Conservation (phyloP, 257 asterid genomes). For the Eucommia ulmoides region DNA sequence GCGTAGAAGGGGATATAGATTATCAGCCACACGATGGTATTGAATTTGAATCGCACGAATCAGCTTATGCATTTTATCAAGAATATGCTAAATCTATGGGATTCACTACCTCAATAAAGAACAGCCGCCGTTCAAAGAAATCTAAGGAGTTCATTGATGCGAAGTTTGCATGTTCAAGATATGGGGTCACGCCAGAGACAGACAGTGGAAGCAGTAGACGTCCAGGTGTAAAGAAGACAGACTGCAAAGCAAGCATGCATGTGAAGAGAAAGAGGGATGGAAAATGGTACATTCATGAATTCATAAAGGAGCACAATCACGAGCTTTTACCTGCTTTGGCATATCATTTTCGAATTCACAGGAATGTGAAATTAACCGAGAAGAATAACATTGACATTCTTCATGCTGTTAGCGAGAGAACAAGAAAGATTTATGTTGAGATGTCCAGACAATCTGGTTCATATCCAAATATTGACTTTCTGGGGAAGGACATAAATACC, state of each 20-base stretch:
- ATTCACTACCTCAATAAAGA: slow-evolving; percentile 91
- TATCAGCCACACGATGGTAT: slow-evolving; percentile 74
- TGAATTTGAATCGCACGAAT: slow-evolving; percentile 84
- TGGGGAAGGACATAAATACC: slow-evolving; percentile 34
- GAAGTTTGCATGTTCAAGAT: slow-evolving; percentile 89
- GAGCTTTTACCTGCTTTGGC: slow-evolving; percentile 97
- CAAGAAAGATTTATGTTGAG: slow-evolving; percentile 92
- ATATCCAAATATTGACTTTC: slow-evolving; percentile 19
- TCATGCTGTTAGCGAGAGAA: slow-evolving; percentile 89
- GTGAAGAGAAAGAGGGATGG: slow-evolving; percentile 86
- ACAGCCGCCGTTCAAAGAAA: slow-evolving; percentile 92
- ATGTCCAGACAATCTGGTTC: slow-evolving; percentile 76
- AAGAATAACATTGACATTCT: slow-evolving; percentile 82
- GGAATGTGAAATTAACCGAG: slow-evolving; percentile 77
- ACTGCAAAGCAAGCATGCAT: slow-evolving; percentile 96
- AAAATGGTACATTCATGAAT: slow-evolving; percentile 88
- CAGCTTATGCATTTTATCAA: slow-evolving; percentile 84
- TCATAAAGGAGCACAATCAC: slow-evolving; percentile 84
- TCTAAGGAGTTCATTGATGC: slow-evolving; percentile 95
- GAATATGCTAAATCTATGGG: slow-evolving; percentile 98
- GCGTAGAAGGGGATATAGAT: slow-evolving; percentile 36
- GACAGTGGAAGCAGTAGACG: slow-evolving; percentile 70
- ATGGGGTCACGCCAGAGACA: slow-evolving; percentile 86
- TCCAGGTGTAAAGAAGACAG: slow-evolving; percentile 72
- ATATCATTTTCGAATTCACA: slow-evolving; percentile 84